Evolutionary conservation across 176 grass and related monocot species (phyloP), one percentile per base, ranked within the genome.

Genomic region (Carex scoparia): DNA sequence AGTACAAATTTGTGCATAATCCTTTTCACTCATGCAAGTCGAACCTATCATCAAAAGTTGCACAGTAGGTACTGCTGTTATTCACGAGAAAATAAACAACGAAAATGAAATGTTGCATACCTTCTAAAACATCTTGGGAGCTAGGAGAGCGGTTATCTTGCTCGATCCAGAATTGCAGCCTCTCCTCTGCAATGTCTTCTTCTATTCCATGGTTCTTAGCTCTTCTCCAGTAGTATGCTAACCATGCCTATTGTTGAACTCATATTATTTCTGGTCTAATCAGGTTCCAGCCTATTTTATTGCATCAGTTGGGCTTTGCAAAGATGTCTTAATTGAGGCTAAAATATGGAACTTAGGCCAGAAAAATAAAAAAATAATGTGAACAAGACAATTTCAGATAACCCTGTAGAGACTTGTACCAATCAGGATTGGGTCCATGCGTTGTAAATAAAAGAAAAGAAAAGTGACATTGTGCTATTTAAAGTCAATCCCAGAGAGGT

Each of bases 161-260:
- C 64, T 95, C 93, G 76, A 95, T 92, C 95, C 93, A 98, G 87
- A 95, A 95, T 18, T 95, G 91, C 71, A 95, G 88, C 76, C 91
- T 84, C 61, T 98, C 95, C n/a, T 98, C 91, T 78, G 93, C 91
- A 85, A 98, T 98, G 89, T 98, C 95, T 88, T 94, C 95, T 91
- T 98, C 95, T 77, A 95, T 18, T 42, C 92, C 84, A 81, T 98
- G 95, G 69, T 85, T 90, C 83, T 92, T 98, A 15, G 87, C 93
- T 76, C 93, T 70, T 38, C 91, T 95, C 95, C 95, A 98, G 54
- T 93, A 90, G 77, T 98, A 98, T 55, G 88, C 83, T 66, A 98
- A 85, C 95, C 95, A 98, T 86, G 95, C 93, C 95, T 98, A 87
- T 46, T 60, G 60, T 86, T 77, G 18, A 42, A 82, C 37, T 44